Conservation (phyloP, 495 filamentous ascomycete species). For the Penicillium cinerascens region DNA sequence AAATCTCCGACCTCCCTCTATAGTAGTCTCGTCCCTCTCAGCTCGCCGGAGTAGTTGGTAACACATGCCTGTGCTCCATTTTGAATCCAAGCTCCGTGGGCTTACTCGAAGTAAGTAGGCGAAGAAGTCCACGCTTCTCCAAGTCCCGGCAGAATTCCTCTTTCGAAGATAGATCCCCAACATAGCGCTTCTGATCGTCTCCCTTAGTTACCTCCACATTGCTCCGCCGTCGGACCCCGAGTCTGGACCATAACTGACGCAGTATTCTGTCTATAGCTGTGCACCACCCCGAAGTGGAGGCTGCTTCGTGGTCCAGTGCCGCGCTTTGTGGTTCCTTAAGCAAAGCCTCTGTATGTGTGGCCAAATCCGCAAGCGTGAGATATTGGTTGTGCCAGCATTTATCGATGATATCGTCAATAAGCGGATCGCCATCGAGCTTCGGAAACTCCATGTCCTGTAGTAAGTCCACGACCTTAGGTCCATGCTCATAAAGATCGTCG, state of each 20-base stretch:
- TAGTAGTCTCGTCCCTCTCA: not conserved
- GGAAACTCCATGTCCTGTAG: conserved; percentile 35
- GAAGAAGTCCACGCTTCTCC: conserved; percentile 10
- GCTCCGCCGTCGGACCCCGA: not conserved
- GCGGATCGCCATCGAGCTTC: conserved; percentile 23
- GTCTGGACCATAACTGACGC: not conserved
- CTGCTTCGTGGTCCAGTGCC: not conserved
- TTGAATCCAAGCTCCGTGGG: conserved; percentile 1
- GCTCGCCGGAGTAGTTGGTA: conserved; percentile 1
- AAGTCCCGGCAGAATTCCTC: not conserved
- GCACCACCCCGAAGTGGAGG: too few relatives aligned
- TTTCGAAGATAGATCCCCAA: not conserved
- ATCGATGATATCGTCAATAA: conserved; percentile 34
- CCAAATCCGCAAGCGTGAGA: conserved; percentile 27
- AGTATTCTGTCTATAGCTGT: not conserved
- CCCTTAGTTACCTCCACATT: not conserved
- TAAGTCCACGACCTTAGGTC: conserved; percentile 26
- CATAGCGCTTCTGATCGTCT: not conserved
- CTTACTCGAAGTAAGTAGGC: not conserved
- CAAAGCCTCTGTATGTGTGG: conserved; percentile 18
- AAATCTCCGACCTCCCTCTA: not conserved
- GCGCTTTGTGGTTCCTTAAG: conserved; percentile 1
- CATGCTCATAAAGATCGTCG: conserved; percentile 32
- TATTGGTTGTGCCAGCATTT: conserved; percentile 37
- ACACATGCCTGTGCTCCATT: not conserved